Conservation (phyloP, 371 early-diverging fungal species). For the Saksenaea oblongispora region DNA sequence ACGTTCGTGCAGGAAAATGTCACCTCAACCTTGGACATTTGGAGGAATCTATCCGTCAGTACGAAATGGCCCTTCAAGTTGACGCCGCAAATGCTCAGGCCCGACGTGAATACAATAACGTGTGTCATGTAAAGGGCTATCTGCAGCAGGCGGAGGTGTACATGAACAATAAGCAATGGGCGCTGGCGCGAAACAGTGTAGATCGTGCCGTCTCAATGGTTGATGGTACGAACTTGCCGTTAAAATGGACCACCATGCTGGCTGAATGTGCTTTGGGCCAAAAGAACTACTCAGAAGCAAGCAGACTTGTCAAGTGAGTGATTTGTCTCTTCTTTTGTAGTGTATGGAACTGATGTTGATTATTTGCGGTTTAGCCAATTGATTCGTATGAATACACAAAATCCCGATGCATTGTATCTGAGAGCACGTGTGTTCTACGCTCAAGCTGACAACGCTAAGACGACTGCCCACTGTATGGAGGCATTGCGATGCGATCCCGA, state of each 20-base stretch:
- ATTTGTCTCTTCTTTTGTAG: neutral
- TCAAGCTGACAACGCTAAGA: conserved; percentile 69
- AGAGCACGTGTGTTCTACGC: conserved; percentile 75
- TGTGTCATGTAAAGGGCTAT: conserved; percentile 55
- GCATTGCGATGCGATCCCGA: conserved; percentile 84
- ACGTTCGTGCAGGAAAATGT: conserved; percentile 74
- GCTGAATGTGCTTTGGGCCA: conserved; percentile 74
- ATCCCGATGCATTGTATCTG: conserved; percentile 76
- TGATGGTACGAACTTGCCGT: conserved; percentile 57
- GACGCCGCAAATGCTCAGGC: conserved; percentile 53
- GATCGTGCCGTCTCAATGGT: conserved; percentile 65
- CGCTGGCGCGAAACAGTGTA: conserved; percentile 61
- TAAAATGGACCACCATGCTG: conserved; percentile 70
- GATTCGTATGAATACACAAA: conserved; percentile 63
- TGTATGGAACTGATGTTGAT: neutral
- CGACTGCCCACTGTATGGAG: conserved; percentile 62
- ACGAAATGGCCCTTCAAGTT: conserved; percentile 38
- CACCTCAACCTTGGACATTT: conserved; percentile 67
- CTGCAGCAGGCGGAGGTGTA: conserved; percentile 58
- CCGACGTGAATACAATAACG: conserved; percentile 45
- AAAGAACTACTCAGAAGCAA: conserved; percentile 71
- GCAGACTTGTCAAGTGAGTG: conserved; percentile 55
- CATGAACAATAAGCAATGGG: conserved; percentile 59
- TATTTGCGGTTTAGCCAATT: conserved; percentile 51
- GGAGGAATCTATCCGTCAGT: conserved; percentile 52